These are phyloP conservation scores for Tuber brumale DNA, from an alignment of 495 filamentous ascomycete genomes.

Conservation along the genomic window DNA sequence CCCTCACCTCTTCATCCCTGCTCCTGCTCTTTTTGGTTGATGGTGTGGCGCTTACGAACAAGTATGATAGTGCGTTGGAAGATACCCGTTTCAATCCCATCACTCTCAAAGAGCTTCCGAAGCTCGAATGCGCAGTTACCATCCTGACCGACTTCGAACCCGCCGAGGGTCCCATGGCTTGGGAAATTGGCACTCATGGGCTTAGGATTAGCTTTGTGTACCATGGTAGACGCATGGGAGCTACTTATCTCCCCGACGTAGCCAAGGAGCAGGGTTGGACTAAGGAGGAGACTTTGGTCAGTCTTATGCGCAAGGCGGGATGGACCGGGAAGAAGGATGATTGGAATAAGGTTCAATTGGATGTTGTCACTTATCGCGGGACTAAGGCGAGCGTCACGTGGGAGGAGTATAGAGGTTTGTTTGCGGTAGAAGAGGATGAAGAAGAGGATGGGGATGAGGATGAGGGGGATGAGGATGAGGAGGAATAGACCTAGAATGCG, in stretches of 20 bases:
- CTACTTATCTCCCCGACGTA: conserved; percentile 91
- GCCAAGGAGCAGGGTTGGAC: conserved; percentile 89
- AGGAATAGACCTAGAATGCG: conserved; percentile 5
- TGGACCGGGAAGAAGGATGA: conserved; percentile 62
- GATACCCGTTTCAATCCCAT: conserved; percentile 82
- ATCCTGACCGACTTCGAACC: conserved; percentile 71
- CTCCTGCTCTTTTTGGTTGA: not conserved
- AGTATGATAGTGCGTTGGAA: conserved; percentile 68
- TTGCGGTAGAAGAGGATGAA: conserved; percentile 27
- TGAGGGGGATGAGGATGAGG: conserved; percentile 14
- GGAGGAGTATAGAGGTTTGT: conserved; percentile 63
- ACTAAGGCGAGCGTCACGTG: conserved; percentile 63
- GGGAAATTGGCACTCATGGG: conserved; percentile 79
- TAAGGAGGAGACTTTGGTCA: conserved; percentile 83
- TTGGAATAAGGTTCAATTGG: conserved; percentile 69
- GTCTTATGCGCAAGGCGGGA: conserved; percentile 89
- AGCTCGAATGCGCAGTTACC: conserved; percentile 64
- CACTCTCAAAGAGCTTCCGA: conserved; percentile 56
- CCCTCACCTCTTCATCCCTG: conserved; percentile 3
- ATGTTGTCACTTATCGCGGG: conserved; percentile 74
- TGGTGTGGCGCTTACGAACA: not conserved
- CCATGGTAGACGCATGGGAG: conserved; percentile 60
- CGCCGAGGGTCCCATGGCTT: conserved; percentile 67
- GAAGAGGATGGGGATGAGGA: conserved; percentile 28
- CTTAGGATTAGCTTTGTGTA: conserved; percentile 69